These are phyloP conservation scores for Fraxinus angustifolia DNA, from an alignment of 305 asterid species.

Conservation along the genomic window DNA sequence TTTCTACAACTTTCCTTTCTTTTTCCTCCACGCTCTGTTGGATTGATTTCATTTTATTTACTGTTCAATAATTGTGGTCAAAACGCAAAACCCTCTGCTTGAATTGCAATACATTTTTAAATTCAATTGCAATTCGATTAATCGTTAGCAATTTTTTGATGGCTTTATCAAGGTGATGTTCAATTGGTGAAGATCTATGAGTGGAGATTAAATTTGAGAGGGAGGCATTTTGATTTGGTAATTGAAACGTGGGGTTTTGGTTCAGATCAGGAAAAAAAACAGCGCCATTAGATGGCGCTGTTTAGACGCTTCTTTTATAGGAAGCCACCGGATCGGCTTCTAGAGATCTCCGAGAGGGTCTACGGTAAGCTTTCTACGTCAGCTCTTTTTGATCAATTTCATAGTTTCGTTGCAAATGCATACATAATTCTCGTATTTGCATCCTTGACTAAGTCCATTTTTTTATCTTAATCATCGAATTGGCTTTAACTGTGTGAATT, in stretches of 20 bases:
- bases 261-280: slow-evolving; percentile 58
- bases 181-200: slow-evolving; percentile 28
- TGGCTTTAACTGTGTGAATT: not conserved
- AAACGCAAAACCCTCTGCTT: not conserved
- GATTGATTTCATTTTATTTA: not conserved
- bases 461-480: not conserved
- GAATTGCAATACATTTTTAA: not conserved
- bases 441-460: not conserved
- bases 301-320: slow-evolving; percentile 81
- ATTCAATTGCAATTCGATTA: not conserved
- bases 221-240: slow-evolving; percentile 15
- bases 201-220: slow-evolving; percentile 19
- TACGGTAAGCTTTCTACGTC: slow-evolving; percentile 49
- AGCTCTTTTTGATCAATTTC: slow-evolving; percentile 9
- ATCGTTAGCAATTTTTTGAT: slow-evolving; percentile 3
- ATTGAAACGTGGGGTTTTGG: slow-evolving; percentile 50
- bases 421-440: not conserved
- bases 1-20: not conserved
- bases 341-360: slow-evolving; percentile 92
- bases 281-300: slow-evolving; percentile 99
- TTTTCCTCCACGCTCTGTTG: not conserved
- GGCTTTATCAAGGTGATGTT: slow-evolving; percentile 26
- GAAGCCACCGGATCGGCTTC: slow-evolving; percentile 98
- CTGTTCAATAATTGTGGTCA: not conserved
- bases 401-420: not conserved